Evolutionary conservation across 116 monocot species (phyloP), one percentile per base, ranked within the genome.

Genomic region (Trichopus zeylanicus): DNA sequence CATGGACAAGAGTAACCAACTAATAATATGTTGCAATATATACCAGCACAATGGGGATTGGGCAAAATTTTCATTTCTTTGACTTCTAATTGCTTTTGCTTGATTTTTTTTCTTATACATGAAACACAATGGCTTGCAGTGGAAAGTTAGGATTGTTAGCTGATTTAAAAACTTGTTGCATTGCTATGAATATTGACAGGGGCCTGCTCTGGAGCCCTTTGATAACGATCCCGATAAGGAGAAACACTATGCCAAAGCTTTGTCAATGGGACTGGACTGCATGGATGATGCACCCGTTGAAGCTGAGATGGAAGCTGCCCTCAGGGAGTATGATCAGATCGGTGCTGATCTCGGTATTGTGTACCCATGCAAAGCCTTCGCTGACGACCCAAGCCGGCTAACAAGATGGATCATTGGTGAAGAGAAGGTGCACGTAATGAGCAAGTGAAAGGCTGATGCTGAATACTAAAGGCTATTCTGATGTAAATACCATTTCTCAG

Each of bases 371-470:
- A 83, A 63, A 56, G 62, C 60, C 29, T 32, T 70, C 28, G 75
- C 67, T 5, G 73, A 69, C 13, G 84, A 90, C 33, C 73, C 95
- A 1, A 74, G 78, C 57, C 62, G 56, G 63, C 66, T 86, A 48
- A 84, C 78, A 12, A 83, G 83, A 55, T 95, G 81, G 87, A 77
- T 81, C 23, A 74, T 90, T 48, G 89, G 90, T 31, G 73, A 88
- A 48, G 80, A 85, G 29, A 84, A 78, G 38, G 39, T 68, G 16
- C 56, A n/a, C 0, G 23, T 22, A 49, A 20, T 7, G 0, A 25
- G 49, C 3, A 49, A 49, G 22, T 49, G 21, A 49, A 49, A n/a
- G n/a, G n/a, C n/a, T n/a, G n/a, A n/a, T n/a, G n/a, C n/a, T n/a
- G n/a, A n/a, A n/a, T n/a, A n/a, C n/a, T n/a, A n/a, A n/a, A n/a